These are phyloP conservation scores for Spongispora temasekensis DNA, from an alignment of 1,284 basidiomycete genomes.

Conservation along the genomic window DNA sequence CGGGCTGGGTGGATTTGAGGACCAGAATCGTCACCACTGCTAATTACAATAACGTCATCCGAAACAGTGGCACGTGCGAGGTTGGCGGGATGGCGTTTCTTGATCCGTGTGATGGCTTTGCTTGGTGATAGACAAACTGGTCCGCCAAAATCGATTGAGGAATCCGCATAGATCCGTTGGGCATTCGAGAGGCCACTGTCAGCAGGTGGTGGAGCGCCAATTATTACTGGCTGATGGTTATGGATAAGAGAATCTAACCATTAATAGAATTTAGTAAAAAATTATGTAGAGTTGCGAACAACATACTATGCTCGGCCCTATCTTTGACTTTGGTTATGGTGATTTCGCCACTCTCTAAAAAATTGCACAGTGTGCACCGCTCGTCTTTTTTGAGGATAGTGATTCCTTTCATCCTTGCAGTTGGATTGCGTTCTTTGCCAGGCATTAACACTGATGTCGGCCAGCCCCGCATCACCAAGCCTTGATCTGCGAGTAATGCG, in stretches of 20 bases:
- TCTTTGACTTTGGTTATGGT: background rate
- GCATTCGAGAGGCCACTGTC: background rate
- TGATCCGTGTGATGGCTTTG: background rate
- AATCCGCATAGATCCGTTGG: constrained; percentile 7
- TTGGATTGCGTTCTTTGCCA: background rate
- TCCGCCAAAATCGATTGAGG: background rate
- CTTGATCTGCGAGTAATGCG: background rate
- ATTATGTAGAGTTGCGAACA: background rate
- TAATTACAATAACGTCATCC: too few relatives aligned
- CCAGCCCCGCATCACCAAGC: constrained; percentile 5
- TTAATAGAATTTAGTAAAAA: background rate
- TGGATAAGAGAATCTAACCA: background rate
- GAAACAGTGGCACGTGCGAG: background rate
- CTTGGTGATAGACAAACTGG: background rate
- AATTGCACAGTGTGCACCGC: background rate
- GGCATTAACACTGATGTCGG: constrained; percentile 5
- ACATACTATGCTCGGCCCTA: background rate
- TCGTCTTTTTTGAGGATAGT: background rate
- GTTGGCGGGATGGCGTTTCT: background rate
- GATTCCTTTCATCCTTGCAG: constrained; percentile 4
- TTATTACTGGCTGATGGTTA: background rate
- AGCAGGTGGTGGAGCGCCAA: background rate
- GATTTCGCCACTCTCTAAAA: background rate
- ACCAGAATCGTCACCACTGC: background rate
- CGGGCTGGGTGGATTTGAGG: background rate